Evolutionary conservation across 1,284 basidiomycete species (phyloP), one percentile per base, ranked within the genome.

Genomic region (Vanrija sp.): DNA sequence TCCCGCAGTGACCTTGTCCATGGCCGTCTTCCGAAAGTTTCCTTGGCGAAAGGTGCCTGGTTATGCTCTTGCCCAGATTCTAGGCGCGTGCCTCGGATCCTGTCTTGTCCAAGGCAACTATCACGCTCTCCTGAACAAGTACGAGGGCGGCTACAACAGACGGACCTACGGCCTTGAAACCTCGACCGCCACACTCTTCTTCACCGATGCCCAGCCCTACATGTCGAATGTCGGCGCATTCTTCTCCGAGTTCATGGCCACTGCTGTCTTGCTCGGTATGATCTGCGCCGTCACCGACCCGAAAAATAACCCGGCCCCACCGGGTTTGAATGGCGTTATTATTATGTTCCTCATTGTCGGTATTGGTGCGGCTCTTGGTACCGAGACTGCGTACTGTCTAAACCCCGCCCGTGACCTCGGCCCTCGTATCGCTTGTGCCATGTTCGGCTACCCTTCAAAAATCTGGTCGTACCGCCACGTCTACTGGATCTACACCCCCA

Each of bases 381-480:
- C 56, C 4, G 38, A 58, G 52, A 54, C 56, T 15, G 56, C 56
- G 6, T 57, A 57, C 48, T 57, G 63, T 26, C 64, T 70, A 48
- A 72, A 72, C 49, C 64, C 66, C 0, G 68, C 68, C 1, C 62
- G 71, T 21, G 71, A 73, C 54, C 55, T 73, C 15, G 71, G 71
- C 0, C 68, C 69, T 15, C 63, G 69, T 4, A 54, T 71, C 29
- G 67, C 65, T 0, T 46, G 64, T 14, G 65, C 65, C 50, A 54
- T 54, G 6, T 53, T 63, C 38, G 71, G 71, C 2, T 72, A 67
- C 43, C 62, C 65, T 10, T 54, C 26, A 1, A 19, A 52, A 5
- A 57, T 69, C 19, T 69, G 67, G 67, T 57, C 60, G 0, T 56
- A 64, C 54, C 43, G 59, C 8, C n/a, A 56, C 28, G 60, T 52